These are phyloP conservation scores for Linnemannia zychae DNA, from an alignment of 192 early-diverging fungal species.

Conservation along the genomic window DNA sequence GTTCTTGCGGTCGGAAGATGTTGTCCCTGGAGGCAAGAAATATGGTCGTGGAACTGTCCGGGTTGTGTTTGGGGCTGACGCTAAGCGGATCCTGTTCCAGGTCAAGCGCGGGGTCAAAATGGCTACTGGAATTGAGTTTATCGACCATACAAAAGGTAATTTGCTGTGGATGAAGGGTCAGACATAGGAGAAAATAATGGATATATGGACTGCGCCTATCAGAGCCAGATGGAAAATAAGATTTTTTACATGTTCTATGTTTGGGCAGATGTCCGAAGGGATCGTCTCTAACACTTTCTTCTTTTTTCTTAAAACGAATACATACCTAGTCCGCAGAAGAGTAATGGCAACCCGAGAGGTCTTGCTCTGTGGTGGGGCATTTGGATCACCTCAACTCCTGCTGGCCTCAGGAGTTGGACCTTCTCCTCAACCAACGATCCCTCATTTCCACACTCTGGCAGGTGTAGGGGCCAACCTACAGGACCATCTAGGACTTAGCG, in stretches of 20 bases:
- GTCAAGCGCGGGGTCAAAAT: constrained; percentile 23
- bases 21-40: constrained; percentile 26
- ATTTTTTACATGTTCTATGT: neutral
- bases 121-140: constrained; percentile 44
- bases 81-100: constrained; percentile 20
- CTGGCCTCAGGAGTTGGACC: constrained; percentile 58
- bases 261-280: neutral
- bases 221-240: neutral
- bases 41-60: constrained; percentile 25
- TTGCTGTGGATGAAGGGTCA: neutral
- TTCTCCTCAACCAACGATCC: constrained; percentile 23
- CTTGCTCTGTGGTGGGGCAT: constrained; percentile 58
- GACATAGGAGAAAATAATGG: neutral
- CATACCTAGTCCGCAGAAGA: constrained; percentile 17
- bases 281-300: no score
- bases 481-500: constrained; percentile 47
- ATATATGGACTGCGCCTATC: neutral
- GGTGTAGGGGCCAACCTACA: constrained; percentile 57
- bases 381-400: constrained; percentile 56
- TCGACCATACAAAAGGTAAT: constrained; percentile 35
- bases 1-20: constrained; percentile 22
- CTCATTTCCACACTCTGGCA: constrained; percentile 42
- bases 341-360: constrained; percentile 49
- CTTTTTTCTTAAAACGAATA: neutral
- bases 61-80: constrained; percentile 32